Conservation (phyloP, 2,329 filamentous ascomycete genomes). For the Cordyceps tenuipes region DNA sequence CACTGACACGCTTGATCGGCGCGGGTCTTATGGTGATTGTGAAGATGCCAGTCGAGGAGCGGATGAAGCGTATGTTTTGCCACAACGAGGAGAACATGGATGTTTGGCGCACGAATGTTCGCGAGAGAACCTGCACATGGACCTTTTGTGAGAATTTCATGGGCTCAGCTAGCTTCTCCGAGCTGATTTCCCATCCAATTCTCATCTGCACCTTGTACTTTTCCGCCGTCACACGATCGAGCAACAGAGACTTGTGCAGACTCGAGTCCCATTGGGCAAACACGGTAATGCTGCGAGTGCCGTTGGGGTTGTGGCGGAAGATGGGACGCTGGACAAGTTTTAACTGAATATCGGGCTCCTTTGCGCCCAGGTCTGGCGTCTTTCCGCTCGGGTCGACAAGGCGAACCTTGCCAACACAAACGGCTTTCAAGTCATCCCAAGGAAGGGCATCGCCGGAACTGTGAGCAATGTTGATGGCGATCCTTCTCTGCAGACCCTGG, state of each 20-base stretch:
- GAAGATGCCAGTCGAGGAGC: constrained; percentile 80
- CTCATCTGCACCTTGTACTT: constrained; percentile 87
- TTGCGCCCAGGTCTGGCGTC: constrained; percentile 66
- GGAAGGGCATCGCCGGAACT: constrained; percentile 81
- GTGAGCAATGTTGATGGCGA: constrained; percentile 83
- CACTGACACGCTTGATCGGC: constrained; percentile 82
- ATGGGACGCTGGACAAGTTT: constrained; percentile 70
- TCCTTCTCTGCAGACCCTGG: constrained; percentile 82
- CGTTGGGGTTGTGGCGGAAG: constrained; percentile 80
- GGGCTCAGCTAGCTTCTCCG: constrained; percentile 74
- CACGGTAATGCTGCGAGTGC: constrained; percentile 77
- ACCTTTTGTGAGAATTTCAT: constrained; percentile 81
- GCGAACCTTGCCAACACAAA: constrained; percentile 73
- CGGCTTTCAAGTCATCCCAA: constrained; percentile 72
- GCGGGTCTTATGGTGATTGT: constrained; percentile 78
- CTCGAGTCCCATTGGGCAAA: constrained; percentile 97
- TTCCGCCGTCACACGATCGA: constrained; percentile 90
- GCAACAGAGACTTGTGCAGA: constrained; percentile 78
- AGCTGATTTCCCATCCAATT: constrained; percentile 77
- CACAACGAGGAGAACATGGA: constrained; percentile 83
- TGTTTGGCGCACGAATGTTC: constrained; percentile 75
- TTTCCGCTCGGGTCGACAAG: constrained; percentile 81
- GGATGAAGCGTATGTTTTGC: constrained; percentile 76
- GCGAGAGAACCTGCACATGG: constrained; percentile 73
- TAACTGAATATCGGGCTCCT: constrained; percentile 65